Evolutionary conservation across 352 stramenopile genomes (phyloP).

Genomic region (Sclerospora graminicola): DNA sequence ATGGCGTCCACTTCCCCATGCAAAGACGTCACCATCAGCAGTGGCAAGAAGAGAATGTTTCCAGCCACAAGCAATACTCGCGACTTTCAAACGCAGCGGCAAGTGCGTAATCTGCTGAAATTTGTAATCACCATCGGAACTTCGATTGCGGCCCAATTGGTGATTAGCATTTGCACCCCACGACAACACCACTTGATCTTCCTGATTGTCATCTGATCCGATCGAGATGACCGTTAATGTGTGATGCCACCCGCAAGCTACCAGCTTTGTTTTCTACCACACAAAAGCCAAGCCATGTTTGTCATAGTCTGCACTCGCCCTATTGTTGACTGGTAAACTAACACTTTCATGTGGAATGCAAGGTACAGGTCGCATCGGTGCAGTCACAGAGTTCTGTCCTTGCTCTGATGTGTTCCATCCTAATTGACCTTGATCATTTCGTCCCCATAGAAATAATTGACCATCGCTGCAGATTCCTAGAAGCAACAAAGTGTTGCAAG

Average conservation of each 20-base stretch:
- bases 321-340: neutral
- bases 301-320: neutral
- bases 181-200: slow-evolving; percentile 26
- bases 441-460: slow-evolving; percentile 58
- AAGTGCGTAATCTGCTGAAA: slow-evolving; percentile 12
- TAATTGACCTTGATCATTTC: slow-evolving; percentile 48
- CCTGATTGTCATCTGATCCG: slow-evolving; percentile 1
- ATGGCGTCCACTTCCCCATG: slow-evolving; percentile 65
- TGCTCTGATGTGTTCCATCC: slow-evolving; percentile 5
- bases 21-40: slow-evolving; percentile 32
- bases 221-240: slow-evolving; percentile 34
- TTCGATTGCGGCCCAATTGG: slow-evolving; percentile 30
- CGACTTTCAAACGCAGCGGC: slow-evolving; percentile 19
- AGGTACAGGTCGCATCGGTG: slow-evolving; percentile 1
- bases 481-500: neutral
- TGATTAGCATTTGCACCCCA: slow-evolving; percentile 48
- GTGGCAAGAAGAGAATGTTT: slow-evolving; percentile 68
- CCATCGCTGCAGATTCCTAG: slow-evolving; percentile 20
- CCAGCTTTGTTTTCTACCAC: slow-evolving; percentile 20
- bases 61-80: slow-evolving; percentile 66
- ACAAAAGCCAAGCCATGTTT: neutral
- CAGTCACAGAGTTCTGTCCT: slow-evolving; percentile 3
- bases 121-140: neutral
- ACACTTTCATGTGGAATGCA: slow-evolving; percentile 11
- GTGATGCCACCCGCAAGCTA: slow-evolving; percentile 67